Base-by-base conservation (phyloP, 257 asterid species). In the Primulina huaijiensis region DNA sequence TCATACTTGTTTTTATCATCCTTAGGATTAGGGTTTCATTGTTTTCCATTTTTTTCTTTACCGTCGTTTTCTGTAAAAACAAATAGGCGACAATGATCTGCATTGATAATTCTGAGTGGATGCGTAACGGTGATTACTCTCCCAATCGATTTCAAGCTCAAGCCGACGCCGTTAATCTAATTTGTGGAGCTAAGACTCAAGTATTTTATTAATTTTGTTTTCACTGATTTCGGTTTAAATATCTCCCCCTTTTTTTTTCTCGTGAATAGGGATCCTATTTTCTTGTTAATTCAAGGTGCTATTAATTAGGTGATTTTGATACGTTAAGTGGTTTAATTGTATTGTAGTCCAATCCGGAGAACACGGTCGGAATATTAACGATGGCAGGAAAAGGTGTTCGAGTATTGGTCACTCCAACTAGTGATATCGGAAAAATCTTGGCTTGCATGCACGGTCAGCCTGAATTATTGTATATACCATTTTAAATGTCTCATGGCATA, bases 141-240 rank as follows among this genome's bases (percentile, higher is more conserved):
- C 97, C 96, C 40, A 88, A 71, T 75, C 84, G 97, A 14, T 86
- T 86, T 78, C 95, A 89, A 74, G 97, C 97, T 60, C 96, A 91
- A 83, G 82, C 94, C 5, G 97, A 94, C 62, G 97, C 97, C 25
- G 91, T 94, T 65, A 91, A 86, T 86, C 89, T 91, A 72, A 94
- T 94, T n/a, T 94, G 99, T 72, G 99, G 99, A 69, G 96, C 97
- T 66, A 94, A 94, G 83, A 94, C 97, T 58, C 97, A 91, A 76
- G 97, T 93, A 78, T 25, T 64, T 61, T 21, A 8, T 66, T 19
- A 9, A 23, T 23, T 8, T 62, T 3, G 2, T 12, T 50, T 19
- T 57, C 35, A 66, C 21, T 7, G 6, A 8, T 58, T 65, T 67
- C 20, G 20, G 21, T 67, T 17, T 67, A 9, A 66, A 7, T 20